Base-by-base conservation (phyloP, 345 rosid species). In the Bruguiera sexangula region DNA sequence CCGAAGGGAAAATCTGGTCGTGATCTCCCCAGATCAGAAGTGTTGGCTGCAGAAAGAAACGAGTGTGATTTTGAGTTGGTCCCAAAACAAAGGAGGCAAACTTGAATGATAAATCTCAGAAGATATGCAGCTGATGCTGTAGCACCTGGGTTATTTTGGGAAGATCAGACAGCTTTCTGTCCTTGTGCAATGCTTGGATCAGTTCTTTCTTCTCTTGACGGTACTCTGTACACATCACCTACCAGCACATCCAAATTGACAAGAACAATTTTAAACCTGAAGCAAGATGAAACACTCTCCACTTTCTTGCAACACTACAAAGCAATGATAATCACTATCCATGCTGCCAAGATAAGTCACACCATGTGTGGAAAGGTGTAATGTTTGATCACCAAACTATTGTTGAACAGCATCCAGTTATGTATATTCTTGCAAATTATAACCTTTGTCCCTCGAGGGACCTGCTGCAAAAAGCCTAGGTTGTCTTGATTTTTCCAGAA, bases 171-270 rank as follows among this genome's bases (percentile, higher is more conserved):
- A 89, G 59, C 64, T 86, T 84, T 69, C 97, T 87, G 67, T 82
- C 92, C 71, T 84, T 94, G 71, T 84, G 92, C 60, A 88, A 76
- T 68, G 93, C 82, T 26, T 82, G 81, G 56, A 94, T 82, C 82
- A 94, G 64, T 74, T 88, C 92, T 70, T 67, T 83, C 82, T 84
- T 88, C 85, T 94, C 99, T 79, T 83, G 80, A 72, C 77, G 82
- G 78, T 82, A 71, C 57, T 89, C 89, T 8, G 80, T 85, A 65
- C 91, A 89, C 98, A 94, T 88, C 27, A 84, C 96, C 98, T 93
- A 83, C 58, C 60, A 78, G 59, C 43, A 16, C 3, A 39, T 22
- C 55, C 54, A 52, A 68, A 73, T 62, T 52, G 10, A 57, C 5
- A n/a, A 52, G 10, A 19, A 18, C 39, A 53, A 30, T 60, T 48